Evolutionary conservation across 345 rosid species (phyloP).

Genomic region (Psidium friedrichsthalianum): DNA sequence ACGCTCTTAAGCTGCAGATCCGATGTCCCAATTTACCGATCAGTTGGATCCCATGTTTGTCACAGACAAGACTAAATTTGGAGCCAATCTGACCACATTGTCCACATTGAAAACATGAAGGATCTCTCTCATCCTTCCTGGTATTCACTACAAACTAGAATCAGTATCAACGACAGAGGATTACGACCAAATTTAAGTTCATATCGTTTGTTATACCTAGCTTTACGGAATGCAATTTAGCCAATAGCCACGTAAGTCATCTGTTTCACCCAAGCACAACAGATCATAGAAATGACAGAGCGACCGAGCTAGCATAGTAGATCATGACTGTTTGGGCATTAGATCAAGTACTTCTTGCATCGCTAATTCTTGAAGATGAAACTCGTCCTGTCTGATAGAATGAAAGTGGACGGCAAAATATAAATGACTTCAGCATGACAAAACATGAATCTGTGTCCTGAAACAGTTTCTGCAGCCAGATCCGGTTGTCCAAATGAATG

Average conservation of each 20-base stretch:
- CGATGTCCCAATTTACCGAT: constrained; percentile 11
- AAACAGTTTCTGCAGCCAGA: neutral
- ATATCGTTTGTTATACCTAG: no score
- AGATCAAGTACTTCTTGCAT: neutral
- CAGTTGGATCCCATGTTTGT: constrained; percentile 20
- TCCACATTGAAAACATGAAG: constrained; percentile 23
- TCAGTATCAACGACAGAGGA: neutral
- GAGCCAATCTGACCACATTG: constrained; percentile 31
- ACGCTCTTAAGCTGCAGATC: constrained; percentile 22
- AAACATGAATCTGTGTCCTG: neutral
- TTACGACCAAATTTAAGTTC: no score
- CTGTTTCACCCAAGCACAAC: neutral
- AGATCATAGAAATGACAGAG: neutral
- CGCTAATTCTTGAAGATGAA: neutral
- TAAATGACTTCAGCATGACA: neutral
- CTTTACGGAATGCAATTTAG: no score
- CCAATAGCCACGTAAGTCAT: no score
- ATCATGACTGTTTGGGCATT: neutral
- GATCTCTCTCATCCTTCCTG: constrained; percentile 20
- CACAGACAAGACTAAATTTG: constrained; percentile 17
- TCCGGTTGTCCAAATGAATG: neutral
- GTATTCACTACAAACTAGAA: neutral
- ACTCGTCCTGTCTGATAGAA: neutral
- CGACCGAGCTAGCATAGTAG: no score
- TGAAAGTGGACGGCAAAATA: no score